Evolutionary conservation across 768 basidiomycete genomes (phyloP).

Genomic region (Leccinellum rugosiceps): DNA sequence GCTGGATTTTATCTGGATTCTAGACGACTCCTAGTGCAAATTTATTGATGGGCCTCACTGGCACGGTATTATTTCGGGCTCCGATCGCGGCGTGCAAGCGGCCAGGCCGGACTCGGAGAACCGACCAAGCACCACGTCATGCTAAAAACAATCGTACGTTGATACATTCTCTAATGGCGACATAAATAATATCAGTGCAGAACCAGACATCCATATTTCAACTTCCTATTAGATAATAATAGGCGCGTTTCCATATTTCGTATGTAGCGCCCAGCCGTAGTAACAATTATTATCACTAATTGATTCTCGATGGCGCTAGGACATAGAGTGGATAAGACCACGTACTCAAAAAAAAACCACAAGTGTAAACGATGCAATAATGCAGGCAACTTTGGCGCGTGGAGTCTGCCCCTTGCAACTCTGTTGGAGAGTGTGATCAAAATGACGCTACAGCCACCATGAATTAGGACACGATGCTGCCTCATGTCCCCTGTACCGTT

Average conservation of each 20-base stretch:
- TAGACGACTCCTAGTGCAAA: not conserved
- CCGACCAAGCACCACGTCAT: too few relatives aligned
- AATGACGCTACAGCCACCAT: not conserved
- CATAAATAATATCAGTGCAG: not conserved
- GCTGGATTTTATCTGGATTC: not conserved
- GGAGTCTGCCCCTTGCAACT: not conserved
- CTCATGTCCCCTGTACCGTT: not conserved
- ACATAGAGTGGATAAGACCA: not conserved
- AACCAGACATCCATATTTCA: not conserved
- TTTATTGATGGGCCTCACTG: not conserved
- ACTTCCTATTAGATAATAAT: not conserved
- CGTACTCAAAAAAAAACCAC: not conserved
- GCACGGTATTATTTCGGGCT: not conserved
- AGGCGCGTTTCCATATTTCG: not conserved
- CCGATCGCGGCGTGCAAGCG: not conserved
- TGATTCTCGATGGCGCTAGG: not conserved
- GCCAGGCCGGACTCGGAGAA: too few relatives aligned
- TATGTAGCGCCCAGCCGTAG: not conserved
- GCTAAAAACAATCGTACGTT: not conserved
- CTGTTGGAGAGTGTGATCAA: not conserved
- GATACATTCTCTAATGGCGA: not conserved
- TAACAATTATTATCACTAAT: not conserved
- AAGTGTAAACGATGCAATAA: not conserved
- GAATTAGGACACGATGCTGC: not conserved
- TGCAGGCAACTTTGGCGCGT: not conserved